These are phyloP conservation scores for Dalbergia cochinchinensis DNA, from an alignment of 306 rosid species.

Conservation along the genomic window DNA sequence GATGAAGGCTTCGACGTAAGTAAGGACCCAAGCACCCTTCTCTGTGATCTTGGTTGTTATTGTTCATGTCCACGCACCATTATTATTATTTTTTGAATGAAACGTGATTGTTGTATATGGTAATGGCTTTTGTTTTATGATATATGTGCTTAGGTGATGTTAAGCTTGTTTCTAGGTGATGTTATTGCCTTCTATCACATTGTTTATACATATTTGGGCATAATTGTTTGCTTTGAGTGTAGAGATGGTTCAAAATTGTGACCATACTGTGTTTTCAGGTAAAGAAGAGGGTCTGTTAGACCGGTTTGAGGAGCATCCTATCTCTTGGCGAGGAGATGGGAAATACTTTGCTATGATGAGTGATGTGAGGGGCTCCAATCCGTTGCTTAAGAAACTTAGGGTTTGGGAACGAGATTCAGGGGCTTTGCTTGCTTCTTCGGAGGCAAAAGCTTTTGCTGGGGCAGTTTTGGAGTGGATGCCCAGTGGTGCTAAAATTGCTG, in stretches of 20 bases:
- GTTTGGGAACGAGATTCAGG: constrained; percentile 96
- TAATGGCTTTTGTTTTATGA: background rate
- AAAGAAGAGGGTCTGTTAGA: constrained; percentile 48
- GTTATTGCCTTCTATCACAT: background rate
- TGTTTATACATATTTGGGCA: background rate
- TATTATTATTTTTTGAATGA: background rate
- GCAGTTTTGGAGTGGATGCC: constrained; percentile 95
- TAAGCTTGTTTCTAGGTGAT: background rate
- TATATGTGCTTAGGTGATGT: constrained; percentile 20
- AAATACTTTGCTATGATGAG: constrained; percentile 79
- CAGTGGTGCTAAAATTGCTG: constrained; percentile 93
- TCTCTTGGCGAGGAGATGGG: constrained; percentile 98
- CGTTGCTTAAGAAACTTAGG: constrained; percentile 66
- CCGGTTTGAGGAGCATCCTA: constrained; percentile 46
- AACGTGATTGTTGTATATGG: background rate
- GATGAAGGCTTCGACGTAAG: constrained; percentile 73
- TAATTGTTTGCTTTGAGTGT: constrained; percentile 1
- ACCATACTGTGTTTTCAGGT: constrained; percentile 62
- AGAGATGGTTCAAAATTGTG: constrained; percentile 27
- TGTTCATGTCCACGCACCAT: background rate
- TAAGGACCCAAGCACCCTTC: constrained; percentile 79
- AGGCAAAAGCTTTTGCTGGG: constrained; percentile 68
- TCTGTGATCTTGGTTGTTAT: background rate
- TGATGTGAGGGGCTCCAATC: constrained; percentile 46
- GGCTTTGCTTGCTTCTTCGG: constrained; percentile 74